These are phyloP conservation scores for Spathaspora sp. DNA, from an alignment of 805 yeast species.

Conservation along the genomic window DNA sequence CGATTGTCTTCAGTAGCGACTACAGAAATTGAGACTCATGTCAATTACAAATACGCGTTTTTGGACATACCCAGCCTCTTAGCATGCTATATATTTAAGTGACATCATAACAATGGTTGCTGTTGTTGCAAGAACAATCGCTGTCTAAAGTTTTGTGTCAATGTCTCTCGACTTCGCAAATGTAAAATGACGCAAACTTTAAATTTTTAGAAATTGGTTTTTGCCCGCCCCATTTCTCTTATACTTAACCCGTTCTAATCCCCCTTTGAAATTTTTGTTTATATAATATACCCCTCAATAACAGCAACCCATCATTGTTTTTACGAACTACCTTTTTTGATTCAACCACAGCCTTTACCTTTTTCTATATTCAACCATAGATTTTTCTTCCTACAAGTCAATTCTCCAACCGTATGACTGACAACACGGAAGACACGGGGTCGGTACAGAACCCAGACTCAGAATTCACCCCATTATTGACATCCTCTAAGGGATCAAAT, in stretches of 20 bases:
- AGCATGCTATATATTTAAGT: background rate
- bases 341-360: background rate
- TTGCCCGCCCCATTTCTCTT: background rate
- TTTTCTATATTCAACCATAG: background rate
- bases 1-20: background rate
- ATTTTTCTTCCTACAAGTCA: background rate
- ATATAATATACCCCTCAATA: background rate
- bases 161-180: background rate
- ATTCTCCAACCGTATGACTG: background rate
- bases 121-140: background rate
- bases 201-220: background rate
- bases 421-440: background rate
- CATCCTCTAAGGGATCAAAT: background rate
- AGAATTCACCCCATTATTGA: background rate
- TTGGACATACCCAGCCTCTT: background rate
- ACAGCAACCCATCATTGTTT: background rate
- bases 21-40: background rate
- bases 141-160: background rate
- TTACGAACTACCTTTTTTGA: background rate
- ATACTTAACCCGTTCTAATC: background rate
- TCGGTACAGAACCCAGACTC: background rate
- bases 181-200: background rate
- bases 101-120: background rate
- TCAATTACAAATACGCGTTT: background rate
- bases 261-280: background rate